A percentile compares a stretch with the other conserved stretches of the same genome.
phyloP scores from a whole-genome alignment of 371 early-diverging fungal genomes.

The Furculomyces boomerangus region DNA sequence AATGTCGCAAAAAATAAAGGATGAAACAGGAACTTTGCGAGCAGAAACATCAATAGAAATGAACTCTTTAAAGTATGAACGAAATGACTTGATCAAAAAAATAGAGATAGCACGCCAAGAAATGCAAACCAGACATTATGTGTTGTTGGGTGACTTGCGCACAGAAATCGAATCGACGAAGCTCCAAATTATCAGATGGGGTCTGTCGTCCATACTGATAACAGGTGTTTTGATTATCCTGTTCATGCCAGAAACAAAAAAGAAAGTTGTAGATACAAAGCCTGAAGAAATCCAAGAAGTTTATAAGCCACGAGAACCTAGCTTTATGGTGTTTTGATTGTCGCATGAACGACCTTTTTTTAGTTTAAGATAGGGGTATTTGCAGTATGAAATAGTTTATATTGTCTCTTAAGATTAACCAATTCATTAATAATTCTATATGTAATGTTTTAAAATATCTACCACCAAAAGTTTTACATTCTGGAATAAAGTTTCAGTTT shows the following conservation, averaged over 20 bases:
- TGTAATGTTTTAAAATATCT: no score
- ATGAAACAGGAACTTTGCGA: conserved; percentile 57
- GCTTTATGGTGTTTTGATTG: no score
- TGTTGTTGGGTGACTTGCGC: conserved; percentile 59
- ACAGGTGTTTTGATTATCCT: conserved; percentile 3
- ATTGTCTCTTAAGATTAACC: no score
- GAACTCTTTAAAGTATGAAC: conserved; percentile 75
- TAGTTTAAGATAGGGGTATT: no score
- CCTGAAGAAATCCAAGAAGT: no score
- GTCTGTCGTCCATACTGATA: conserved; percentile 26
- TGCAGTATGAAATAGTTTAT: no score
- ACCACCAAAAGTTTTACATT: no score
- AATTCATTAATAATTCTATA: no score
- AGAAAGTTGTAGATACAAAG: no score
- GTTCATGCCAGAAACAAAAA: neutral
- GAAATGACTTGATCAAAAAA: conserved; percentile 51
- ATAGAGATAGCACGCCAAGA: conserved; percentile 71
- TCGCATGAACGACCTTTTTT: no score
- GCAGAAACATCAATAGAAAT: conserved; percentile 76
- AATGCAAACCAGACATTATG: conserved; percentile 64
- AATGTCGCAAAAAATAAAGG: conserved; percentile 48
- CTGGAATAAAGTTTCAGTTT: no score
- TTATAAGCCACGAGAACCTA: no score
- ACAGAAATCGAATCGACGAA: conserved; percentile 78
- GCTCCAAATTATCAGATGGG: conserved; percentile 58